Conservation (phyloP, 768 basidiomycete genomes). For the Boletus rubescentipes region DNA sequence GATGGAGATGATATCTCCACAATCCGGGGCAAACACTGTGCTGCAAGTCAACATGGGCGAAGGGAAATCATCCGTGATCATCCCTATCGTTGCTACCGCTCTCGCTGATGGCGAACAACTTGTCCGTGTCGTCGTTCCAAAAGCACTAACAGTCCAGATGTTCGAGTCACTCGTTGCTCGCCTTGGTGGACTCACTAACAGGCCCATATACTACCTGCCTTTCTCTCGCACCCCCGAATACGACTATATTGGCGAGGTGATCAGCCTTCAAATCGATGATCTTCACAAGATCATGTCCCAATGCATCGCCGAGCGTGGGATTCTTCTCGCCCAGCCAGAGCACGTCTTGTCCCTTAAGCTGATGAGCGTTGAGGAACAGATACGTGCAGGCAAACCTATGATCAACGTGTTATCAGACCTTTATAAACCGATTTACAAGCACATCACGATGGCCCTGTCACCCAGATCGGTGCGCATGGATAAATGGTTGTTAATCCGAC, state of each 20-base stretch:
- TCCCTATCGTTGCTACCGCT: no score
- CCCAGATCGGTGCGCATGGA: neutral
- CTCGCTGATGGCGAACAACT: no score
- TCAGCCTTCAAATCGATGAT: slow-evolving; percentile 5
- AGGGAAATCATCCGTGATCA: no score
- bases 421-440: neutral
- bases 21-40: slow-evolving; percentile 32
- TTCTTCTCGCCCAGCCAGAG: slow-evolving; percentile 37
- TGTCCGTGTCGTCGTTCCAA: slow-evolving; percentile 23
- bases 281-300: slow-evolving; percentile 35
- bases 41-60: slow-evolving; percentile 28
- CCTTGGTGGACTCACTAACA: slow-evolving; percentile 42
- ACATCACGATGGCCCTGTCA: neutral
- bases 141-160: slow-evolving; percentile 42
- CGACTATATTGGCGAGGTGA: neutral
- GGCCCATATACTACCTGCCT: slow-evolving; percentile 45
- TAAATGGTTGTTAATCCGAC: no score
- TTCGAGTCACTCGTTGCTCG: slow-evolving; percentile 42
- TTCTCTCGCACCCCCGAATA: neutral
- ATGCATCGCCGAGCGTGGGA: slow-evolving; percentile 30
- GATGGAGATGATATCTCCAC: slow-evolving; percentile 44
- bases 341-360: slow-evolving; percentile 49
- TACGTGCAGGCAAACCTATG: neutral
- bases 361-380: slow-evolving; percentile 37
- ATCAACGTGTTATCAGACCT: slow-evolving; percentile 16